A percentile compares a stretch with the other conserved stretches of the same genome.
phyloP scores from a whole-genome alignment of 129 eudicot genomes.

The Arctium lappa region DNA sequence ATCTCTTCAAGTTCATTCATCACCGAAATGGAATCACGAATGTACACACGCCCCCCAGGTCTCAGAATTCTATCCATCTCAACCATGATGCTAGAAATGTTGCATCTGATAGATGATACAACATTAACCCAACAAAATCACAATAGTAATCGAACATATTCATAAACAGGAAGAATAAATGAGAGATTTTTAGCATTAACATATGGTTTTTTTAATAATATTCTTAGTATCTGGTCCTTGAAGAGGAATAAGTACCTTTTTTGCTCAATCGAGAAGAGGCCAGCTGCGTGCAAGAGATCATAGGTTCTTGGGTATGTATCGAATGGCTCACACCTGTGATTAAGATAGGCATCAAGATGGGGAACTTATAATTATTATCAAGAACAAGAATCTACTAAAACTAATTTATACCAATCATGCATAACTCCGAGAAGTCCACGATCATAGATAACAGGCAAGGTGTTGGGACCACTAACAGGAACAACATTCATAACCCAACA shows the following conservation, averaged over 20 bases:
- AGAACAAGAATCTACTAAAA: neutral
- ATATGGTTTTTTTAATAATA: neutral
- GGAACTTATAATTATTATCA: neutral
- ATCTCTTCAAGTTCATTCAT: slow-evolving; percentile 79
- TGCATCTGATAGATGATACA: slow-evolving; percentile 53
- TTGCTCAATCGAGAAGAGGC: slow-evolving; percentile 77
- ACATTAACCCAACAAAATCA: neutral
- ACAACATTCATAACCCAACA: slow-evolving; percentile 97
- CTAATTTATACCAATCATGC: slow-evolving; percentile 83
- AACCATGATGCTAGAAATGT: slow-evolving; percentile 70
- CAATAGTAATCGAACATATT: neutral
- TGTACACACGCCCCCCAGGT: slow-evolving; percentile 92
- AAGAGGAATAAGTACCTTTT: slow-evolving; percentile 53
- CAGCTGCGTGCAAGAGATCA: slow-evolving; percentile 88
- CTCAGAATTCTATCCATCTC: slow-evolving; percentile 97
- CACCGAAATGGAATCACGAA: slow-evolving; percentile 68
- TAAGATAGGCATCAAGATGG: slow-evolving; percentile 3
- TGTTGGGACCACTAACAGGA: slow-evolving; percentile 88
- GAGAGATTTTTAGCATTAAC: neutral
- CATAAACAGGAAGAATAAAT: neutral
- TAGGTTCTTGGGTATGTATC: slow-evolving; percentile 97
- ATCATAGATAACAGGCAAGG: slow-evolving; percentile 89
- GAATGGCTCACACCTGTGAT: slow-evolving; percentile 88
- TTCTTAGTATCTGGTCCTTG: neutral
- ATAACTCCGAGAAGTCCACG: slow-evolving; percentile 95